Base-by-base conservation (phyloP, 208 protist genomes). In the Trypanosoma grayi region DNA sequence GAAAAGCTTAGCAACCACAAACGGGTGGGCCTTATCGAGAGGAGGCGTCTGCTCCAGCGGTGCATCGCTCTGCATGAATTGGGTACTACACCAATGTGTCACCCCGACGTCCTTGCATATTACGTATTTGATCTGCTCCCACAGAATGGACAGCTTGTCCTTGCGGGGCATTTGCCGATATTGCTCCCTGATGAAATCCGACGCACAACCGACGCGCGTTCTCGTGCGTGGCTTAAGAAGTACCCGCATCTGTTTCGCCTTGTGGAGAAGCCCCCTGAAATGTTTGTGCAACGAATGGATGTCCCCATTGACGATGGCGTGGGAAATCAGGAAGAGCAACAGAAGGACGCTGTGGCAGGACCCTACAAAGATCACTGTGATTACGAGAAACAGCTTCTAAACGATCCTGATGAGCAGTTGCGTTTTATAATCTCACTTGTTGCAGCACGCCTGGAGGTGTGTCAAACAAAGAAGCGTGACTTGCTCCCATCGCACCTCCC, bases 41-140 rank as follows among this genome's bases (percentile, higher is more conserved):
- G 18, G 34, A 47, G 16, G 37, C 70, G 70, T 18, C 10, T 63
- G 22, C 20, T 77, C 2, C 40, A 44, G 28, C 57, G 60, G 11
- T 77, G 64, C 44, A 55, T 70, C 25, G 70, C 70, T 9, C 37
- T 73, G 14, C 67, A 67, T 27, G 67, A 73, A 48, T 18, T 67
- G 20, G 67, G 67, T 20, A 16, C 43, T 11, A 48, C 47, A 30
- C 61, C 55, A 18, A 34, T 77, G 4, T 77, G 58, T 25, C 63
- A 77, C 28, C 56, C 56, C 0, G 70, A 77, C 45, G 70, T 77
- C 27, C 51, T 77, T 16, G 70, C 70, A 52, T 77, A 77, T 24
- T 77, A 77, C 50, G 27, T 77, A 18, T 77, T 77, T 65, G 70
- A 77, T 55, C 16, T 63, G 40, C 64, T 77, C 30, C 70, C 70